Evolutionary conservation across 441 rosid species (phyloP).

Genomic region (Pelargonium myrrhifolium): DNA sequence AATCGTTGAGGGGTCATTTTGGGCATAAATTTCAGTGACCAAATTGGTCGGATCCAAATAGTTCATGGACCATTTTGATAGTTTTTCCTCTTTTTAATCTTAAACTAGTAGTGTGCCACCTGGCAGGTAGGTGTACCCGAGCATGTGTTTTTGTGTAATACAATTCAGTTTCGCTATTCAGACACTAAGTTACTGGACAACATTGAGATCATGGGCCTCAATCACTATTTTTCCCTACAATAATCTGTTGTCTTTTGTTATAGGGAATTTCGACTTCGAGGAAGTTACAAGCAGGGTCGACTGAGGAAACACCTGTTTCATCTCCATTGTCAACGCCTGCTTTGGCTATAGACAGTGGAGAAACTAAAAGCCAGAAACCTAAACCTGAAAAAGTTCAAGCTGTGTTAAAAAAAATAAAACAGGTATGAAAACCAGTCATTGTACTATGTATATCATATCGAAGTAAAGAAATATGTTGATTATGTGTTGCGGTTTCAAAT

Average conservation of each 20-base stretch:
- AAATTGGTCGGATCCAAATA: too few relatives aligned
- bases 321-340: conserved; percentile 61
- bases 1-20: too few relatives aligned
- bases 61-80: too few relatives aligned
- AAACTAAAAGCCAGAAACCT: conserved; percentile 52
- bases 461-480: too few relatives aligned
- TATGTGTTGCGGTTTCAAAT: too few relatives aligned
- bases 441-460: neutral
- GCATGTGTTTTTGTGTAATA: too few relatives aligned
- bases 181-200: too few relatives aligned
- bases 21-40: too few relatives aligned
- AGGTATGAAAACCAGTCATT: conserved; percentile 29
- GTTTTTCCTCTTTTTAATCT: too few relatives aligned
- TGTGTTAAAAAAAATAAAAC: conserved; percentile 70
- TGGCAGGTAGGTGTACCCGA: too few relatives aligned
- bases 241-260: conserved; percentile 13
- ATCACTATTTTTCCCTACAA: neutral
- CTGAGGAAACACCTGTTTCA: conserved; percentile 44
- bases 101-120: too few relatives aligned
- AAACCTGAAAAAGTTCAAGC: conserved; percentile 73
- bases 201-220: neutral
- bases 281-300: conserved; percentile 36
- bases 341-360: conserved; percentile 43
- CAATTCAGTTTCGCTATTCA: too few relatives aligned
- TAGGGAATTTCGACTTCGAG: conserved; percentile 71